Conservation (phyloP, 176 grass and related monocot species). For the Oryza australiensis region DNA sequence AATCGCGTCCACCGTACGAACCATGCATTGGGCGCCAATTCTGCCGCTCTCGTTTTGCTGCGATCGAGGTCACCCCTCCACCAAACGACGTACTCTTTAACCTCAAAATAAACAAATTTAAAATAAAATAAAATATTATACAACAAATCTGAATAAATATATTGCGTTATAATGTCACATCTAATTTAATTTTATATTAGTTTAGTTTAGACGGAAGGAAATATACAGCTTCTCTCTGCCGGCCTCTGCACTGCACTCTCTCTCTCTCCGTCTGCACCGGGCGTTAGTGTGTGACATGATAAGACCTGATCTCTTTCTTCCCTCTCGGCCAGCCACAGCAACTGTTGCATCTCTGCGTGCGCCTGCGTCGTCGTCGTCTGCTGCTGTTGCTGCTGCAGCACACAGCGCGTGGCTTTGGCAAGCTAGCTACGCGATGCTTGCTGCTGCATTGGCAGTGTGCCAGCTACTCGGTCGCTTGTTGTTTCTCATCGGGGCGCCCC, state of each 20-base stretch:
- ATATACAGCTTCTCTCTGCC: not conserved
- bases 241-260: not conserved
- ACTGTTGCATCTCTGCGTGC: constrained; percentile 30
- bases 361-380: not conserved
- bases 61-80: not conserved
- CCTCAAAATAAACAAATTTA: too few species aligned
- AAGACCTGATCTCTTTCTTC: constrained; percentile 30
- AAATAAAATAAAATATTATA: too few species aligned
- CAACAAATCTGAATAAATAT: too few species aligned
- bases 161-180: too few species aligned
- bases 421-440: not conserved
- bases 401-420: not conserved
- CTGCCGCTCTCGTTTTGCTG: constrained; percentile 32
- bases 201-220: too few species aligned
- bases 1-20: not conserved
- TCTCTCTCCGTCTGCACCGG: not conserved
- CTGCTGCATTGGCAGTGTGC: constrained; percentile 17
- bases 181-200: too few species aligned
- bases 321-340: not conserved
- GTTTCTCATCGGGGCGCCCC: constrained; percentile 42
- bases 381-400: constrained; percentile 1
- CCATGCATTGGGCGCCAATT: constrained; percentile 41
- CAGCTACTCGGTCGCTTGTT: constrained; percentile 50
- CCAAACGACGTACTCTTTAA: not conserved
- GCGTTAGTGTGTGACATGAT: constrained; percentile 42